Evolutionary conservation across 1,139 yeast species (phyloP).

Genomic region (Meyerozyma athensensis): DNA sequence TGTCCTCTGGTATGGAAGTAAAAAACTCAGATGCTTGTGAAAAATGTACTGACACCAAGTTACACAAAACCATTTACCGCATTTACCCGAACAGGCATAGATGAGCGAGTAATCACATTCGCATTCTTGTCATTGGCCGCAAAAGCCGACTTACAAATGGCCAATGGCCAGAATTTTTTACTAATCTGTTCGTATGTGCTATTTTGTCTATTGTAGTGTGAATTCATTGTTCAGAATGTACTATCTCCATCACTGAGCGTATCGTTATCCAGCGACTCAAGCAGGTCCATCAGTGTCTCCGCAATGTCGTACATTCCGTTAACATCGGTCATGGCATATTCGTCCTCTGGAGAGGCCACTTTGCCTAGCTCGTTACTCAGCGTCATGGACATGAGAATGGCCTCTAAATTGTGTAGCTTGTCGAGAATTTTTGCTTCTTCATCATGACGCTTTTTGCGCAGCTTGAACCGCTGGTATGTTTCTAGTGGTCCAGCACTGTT

Average conservation of each 20-base stretch:
- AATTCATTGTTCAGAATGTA: not conserved
- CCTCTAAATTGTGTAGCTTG: conserved; percentile 1
- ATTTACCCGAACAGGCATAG: conserved; percentile 1
- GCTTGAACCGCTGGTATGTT: conserved; percentile 1
- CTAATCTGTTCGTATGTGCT: too few species aligned
- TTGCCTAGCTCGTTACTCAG: not conserved
- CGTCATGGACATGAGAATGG: not conserved
- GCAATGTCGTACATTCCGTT: conserved; percentile 3
- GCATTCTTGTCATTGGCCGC: conserved; percentile 1
- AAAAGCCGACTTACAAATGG: not conserved
- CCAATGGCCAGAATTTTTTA: not conserved
- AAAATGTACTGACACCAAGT: not conserved
- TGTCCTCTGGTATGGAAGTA: not conserved
- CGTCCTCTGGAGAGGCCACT: not conserved
- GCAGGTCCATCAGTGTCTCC: conserved; percentile 4
- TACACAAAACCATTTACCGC: conserved; percentile 1
- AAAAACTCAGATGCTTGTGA: not conserved
- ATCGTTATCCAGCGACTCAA: conserved; percentile 1
- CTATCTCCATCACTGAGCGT: conserved; percentile 2
- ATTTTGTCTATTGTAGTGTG: too few species aligned
- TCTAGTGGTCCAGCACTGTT: not conserved
- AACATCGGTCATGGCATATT: not conserved
- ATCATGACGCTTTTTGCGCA: not conserved
- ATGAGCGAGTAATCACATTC: not conserved
- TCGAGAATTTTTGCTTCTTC: conserved; percentile 1